phyloP scores from a whole-genome alignment of 108 stramenopile species.

The Ochromonas danica region DNA sequence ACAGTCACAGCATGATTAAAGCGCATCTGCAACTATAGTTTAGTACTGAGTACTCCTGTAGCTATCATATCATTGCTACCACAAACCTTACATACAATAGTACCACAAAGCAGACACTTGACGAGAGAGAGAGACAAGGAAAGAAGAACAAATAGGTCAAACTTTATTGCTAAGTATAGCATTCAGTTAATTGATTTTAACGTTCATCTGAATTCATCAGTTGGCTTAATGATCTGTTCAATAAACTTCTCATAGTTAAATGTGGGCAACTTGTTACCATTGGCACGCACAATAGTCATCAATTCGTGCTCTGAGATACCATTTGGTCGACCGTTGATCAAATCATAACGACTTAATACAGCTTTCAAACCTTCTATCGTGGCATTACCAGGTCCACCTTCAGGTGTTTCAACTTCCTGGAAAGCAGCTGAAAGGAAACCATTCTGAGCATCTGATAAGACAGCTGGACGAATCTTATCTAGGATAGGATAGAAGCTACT shows the following conservation, averaged over 20 bases:
- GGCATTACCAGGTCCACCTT: neutral
- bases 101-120: too few species aligned
- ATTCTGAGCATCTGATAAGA: neutral
- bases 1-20: too few species aligned
- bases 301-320: constrained; percentile 11
- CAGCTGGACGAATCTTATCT: constrained; percentile 1
- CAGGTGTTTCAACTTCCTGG: neutral
- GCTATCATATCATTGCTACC: too few species aligned
- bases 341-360: neutral
- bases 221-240: constrained; percentile 3
- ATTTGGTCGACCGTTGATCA: neutral
- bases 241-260: constrained; percentile 11
- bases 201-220: constrained; percentile 4
- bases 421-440: neutral
- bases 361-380: neutral
- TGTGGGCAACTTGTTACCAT: neutral
- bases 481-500: neutral
- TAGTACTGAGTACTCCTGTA: too few species aligned
- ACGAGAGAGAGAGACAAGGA: too few species aligned
- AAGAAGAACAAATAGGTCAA: too few species aligned
- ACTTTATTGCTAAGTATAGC: too few species aligned
- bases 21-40: too few species aligned
- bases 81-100: too few species aligned
- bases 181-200: too few species aligned
- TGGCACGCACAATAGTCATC: neutral